Percentiles rank a stretch among this genome's conserved stretches.
Evolutionary conservation across 1,139 yeast species (phyloP).

Genomic region (Hansenula anomala): DNA sequence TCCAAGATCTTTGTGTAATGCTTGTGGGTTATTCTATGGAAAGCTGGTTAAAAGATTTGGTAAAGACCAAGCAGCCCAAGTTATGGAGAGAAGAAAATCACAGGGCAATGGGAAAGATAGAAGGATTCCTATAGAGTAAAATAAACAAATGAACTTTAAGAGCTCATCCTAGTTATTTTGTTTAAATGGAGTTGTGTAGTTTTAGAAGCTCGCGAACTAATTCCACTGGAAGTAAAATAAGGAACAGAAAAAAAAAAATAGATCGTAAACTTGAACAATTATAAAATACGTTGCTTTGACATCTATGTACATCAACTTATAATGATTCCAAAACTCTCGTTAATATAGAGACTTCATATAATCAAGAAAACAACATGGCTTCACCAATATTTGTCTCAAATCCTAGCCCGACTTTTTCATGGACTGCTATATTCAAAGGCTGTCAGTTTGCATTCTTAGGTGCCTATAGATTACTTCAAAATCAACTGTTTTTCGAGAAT

Average conservation of each 20-base stretch:
- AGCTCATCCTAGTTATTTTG: too few relatives aligned
- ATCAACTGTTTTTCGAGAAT: constrained; percentile 11
- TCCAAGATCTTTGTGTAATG: constrained; percentile 66
- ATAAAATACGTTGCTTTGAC: too few relatives aligned
- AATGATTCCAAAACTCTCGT: too few relatives aligned
- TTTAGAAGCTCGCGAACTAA: too few relatives aligned
- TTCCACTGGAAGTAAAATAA: too few relatives aligned
- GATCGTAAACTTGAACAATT: too few relatives aligned
- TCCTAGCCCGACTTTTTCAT: constrained; percentile 9
- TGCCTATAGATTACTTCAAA: constrained; percentile 12
- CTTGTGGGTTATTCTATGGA: constrained; percentile 74
- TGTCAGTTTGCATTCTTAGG: constrained; percentile 14
- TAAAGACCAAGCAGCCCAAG: constrained; percentile 21
- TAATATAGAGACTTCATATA: too few relatives aligned
- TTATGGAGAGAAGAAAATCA: constrained; percentile 2
- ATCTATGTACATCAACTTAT: too few relatives aligned
- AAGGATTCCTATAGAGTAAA: constrained; percentile 6
- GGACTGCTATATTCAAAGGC: constrained; percentile 12
- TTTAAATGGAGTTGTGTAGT: too few relatives aligned
- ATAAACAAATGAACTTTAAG: background rate
- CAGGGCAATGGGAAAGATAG: constrained; percentile 8
- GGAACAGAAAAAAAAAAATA: too few relatives aligned
- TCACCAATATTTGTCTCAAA: constrained; percentile 15
- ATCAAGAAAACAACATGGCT: too few relatives aligned
- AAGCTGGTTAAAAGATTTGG: constrained; percentile 57